These are phyloP conservation scores for Populus hybrid DNA, from an alignment of 441 rosid species.

Conservation along the genomic window DNA sequence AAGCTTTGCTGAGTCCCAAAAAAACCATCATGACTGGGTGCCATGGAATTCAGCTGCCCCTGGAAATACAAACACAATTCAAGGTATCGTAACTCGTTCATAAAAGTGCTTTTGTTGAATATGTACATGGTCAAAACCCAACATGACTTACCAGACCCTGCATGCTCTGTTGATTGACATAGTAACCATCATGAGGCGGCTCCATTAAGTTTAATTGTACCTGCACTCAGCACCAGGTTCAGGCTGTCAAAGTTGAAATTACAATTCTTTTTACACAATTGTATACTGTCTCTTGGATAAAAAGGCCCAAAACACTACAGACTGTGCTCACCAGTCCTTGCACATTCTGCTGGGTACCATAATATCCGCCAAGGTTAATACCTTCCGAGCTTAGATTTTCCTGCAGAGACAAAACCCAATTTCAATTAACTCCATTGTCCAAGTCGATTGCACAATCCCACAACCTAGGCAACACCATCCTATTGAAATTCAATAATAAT, in stretches of 20 bases:
- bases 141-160: conserved; percentile 67
- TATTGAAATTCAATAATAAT: neutral
- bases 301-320: neutral
- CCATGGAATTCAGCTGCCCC: conserved; percentile 77
- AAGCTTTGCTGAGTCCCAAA: conserved; percentile 66
- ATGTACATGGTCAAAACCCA: conserved; percentile 3
- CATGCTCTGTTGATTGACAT: conserved; percentile 59
- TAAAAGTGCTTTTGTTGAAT: conserved; percentile 9
- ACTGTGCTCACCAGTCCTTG: conserved; percentile 54
- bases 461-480: neutral
- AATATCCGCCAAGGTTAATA: conserved; percentile 55
- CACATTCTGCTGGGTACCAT: conserved; percentile 54
- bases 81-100: neutral
- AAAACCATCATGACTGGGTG: conserved; percentile 69
- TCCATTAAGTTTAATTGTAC: conserved; percentile 85
- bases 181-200: conserved; percentile 69
- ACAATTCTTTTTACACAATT: conserved; percentile 2
- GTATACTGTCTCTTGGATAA: neutral
- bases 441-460: conserved; percentile 11
- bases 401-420: conserved; percentile 35
- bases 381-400: conserved; percentile 66
- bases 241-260: conserved; percentile 2
- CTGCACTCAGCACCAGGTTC: conserved; percentile 35
- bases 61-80: conserved; percentile 25
- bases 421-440: neutral